phyloP scores from a whole-genome alignment of 129 eudicot species.

The Centella asiatica region DNA sequence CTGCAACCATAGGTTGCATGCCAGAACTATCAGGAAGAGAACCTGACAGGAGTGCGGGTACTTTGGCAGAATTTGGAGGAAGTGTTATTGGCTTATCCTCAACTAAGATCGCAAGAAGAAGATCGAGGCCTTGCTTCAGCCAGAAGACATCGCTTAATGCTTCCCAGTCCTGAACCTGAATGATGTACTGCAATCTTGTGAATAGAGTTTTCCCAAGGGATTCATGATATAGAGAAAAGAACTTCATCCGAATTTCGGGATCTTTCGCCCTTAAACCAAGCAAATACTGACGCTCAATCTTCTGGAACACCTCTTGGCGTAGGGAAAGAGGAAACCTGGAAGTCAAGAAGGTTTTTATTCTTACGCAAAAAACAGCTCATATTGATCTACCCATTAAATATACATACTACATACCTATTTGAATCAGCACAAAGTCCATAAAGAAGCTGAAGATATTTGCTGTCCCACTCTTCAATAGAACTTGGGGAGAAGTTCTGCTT shows the following conservation, averaged over 20 bases:
- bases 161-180: constrained; percentile 94
- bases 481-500: constrained; percentile 60
- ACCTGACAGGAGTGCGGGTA: constrained; percentile 59
- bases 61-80: constrained; percentile 90
- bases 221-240: constrained; percentile 82
- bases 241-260: constrained; percentile 76
- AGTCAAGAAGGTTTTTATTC: constrained; percentile 15
- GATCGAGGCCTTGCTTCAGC: constrained; percentile 99
- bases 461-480: constrained; percentile 82
- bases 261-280: constrained; percentile 96
- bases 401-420: constrained; percentile 38
- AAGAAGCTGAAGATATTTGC: constrained; percentile 81
- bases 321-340: constrained; percentile 60
- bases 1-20: constrained; percentile 60
- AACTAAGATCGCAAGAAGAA: constrained; percentile 93
- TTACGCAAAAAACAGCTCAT: constrained; percentile 1
- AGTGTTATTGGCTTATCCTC: constrained; percentile 93
- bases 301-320: constrained; percentile 92
- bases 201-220: constrained; percentile 83
- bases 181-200: constrained; percentile 85
- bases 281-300: constrained; percentile 82
- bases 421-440: constrained; percentile 98
- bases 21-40: constrained; percentile 49
- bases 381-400: neutral
- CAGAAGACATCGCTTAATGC: constrained; percentile 96